Evolutionary conservation across 768 basidiomycete genomes (phyloP), one percentile per base, ranked within the genome.

Genomic region (Boletus rubroflammeus): DNA sequence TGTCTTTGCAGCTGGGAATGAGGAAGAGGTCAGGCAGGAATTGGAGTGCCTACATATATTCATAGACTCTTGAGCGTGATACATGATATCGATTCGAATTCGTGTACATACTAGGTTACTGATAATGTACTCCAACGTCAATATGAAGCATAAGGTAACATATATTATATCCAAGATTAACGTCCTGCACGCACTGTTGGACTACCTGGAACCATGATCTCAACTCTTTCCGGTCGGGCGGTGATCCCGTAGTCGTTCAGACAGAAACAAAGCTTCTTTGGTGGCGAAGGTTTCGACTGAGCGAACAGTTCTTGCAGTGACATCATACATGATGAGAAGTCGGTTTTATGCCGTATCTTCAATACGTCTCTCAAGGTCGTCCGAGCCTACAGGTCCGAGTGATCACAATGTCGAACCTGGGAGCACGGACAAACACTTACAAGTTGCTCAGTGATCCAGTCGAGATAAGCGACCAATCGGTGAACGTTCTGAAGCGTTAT

Each of bases 361-460:
- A 58, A 47, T 0, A 52, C 45, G n/a, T 63, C 59, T 43, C 13
- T 50, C 47, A 65, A 42, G 17, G 58, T 55, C 7, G 57, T 52
- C 44, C 47, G 63, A 34, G 58, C 60, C 67, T 67, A 50, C 26
- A 40, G 8, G 50, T 52, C 29, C 28, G 21, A 40, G 28, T 25
- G 13, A 40, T 65, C 36, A 42, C 5, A n/a, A 19, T 2, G 14
- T 29, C 43, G 14, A 47, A 29, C 28, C 29, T 14, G 21, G 25
- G 39, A 28, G 4, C 5, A 25, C 1, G 19, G 35, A 23, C 14
- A 41, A 8, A 15, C 15, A 43, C 70, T 46, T 47, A 62, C 69
- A n/a, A 70, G 54, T 10, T 59, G 56, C 5, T 65, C 61, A 2
- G 70, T 58, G 7, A 65, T 67, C 62, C 61, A 65, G 11, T 70